Percentiles rank a stretch among this genome's conserved stretches.
Conservation (phyloP, 116 monocot species). For the Trichopus zeylanicus region DNA sequence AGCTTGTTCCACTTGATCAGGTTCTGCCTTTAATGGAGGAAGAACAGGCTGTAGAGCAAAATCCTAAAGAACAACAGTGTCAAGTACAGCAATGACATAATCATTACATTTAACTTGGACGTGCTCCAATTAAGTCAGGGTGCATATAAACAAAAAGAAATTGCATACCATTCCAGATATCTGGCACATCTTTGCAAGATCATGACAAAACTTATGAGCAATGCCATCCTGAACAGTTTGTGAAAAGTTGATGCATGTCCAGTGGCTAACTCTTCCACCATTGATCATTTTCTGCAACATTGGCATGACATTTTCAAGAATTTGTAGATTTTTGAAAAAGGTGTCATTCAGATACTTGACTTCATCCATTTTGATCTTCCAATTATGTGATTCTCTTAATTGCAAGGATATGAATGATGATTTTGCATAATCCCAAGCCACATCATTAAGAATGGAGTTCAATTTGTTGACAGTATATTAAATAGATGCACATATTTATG, state of each 20-base stretch:
- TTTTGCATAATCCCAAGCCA: no score
- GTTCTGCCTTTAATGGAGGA: conserved; percentile 43
- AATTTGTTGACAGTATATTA: no score
- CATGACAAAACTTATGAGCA: conserved; percentile 41
- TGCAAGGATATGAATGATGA: no score
- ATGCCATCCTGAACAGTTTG: conserved; percentile 47
- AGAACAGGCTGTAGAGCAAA: conserved; percentile 64
- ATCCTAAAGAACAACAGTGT: conserved; percentile 27
- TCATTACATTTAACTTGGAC: background rate
- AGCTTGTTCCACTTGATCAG: conserved; percentile 75
- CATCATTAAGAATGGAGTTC: no score
- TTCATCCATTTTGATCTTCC: no score
- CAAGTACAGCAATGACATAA: background rate
- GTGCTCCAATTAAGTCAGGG: background rate
- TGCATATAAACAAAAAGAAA: conserved; percentile 1
- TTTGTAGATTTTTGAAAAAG: background rate
- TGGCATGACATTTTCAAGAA: background rate
- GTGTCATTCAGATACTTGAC: no score
- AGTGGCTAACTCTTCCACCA: conserved; percentile 74
- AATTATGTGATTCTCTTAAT: no score
- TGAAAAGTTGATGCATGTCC: conserved; percentile 85
- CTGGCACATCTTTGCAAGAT: conserved; percentile 71
- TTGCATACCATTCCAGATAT: conserved; percentile 78
- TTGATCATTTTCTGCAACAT: conserved; percentile 76
- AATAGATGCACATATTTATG: no score